Evolutionary conservation across 2,329 filamentous ascomycete species (phyloP).

Genomic region (Scedosporium boydii): DNA sequence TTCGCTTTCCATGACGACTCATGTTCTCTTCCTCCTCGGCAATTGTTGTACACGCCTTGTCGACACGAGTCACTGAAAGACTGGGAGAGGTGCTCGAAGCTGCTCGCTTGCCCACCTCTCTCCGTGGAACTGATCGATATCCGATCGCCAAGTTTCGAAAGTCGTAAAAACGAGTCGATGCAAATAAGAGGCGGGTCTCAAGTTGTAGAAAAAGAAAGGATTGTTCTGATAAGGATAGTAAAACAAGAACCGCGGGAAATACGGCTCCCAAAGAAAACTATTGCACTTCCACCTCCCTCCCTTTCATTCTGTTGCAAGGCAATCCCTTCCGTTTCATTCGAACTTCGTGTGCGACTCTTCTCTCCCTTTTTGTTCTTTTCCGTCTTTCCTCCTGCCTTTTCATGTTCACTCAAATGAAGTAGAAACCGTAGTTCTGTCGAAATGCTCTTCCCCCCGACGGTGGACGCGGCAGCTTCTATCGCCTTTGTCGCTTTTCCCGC

Average conservation of each 20-base stretch:
- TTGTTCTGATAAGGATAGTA: not conserved
- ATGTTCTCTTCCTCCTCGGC: not conserved
- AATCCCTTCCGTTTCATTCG: not conserved
- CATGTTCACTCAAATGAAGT: not conserved
- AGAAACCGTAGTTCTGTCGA: not conserved
- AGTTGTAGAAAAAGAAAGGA: not conserved
- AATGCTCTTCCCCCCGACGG: not conserved
- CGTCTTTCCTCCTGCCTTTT: not conserved
- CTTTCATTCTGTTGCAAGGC: not conserved
- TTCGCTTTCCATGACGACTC: not conserved
- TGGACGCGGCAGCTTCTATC: conserved; percentile 20
- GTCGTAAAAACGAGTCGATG: not conserved
- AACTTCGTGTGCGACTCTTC: not conserved
- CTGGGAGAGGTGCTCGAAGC: no score
- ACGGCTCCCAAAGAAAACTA: not conserved
- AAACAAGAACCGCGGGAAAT: not conserved
- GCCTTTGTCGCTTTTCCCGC: conserved; percentile 45
- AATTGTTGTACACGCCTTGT: not conserved
- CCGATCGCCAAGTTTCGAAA: not conserved
- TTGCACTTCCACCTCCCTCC: not conserved
- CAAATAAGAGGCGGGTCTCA: not conserved
- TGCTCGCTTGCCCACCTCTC: no score
- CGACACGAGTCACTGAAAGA: no score
- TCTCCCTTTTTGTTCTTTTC: not conserved
- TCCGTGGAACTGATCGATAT: not conserved